Conservation (phyloP, 2,329 filamentous ascomycete species). For the Monosporascus sp. region DNA sequence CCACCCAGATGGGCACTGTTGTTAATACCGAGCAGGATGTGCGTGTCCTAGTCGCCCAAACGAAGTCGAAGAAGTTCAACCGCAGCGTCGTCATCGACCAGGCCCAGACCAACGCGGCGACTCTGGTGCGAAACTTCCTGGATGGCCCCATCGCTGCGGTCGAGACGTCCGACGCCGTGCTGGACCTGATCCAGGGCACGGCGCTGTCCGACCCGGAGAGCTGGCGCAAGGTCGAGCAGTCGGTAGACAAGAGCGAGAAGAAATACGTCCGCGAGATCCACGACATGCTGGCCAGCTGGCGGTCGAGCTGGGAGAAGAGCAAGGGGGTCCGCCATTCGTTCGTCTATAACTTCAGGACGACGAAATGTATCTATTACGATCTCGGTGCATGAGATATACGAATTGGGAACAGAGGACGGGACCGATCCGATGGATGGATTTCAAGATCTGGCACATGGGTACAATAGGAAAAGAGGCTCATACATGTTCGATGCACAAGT, state of each 20-base stretch:
- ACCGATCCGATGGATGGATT: background rate
- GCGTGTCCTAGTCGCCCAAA: slow-evolving; percentile 75
- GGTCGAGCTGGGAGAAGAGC: slow-evolving; percentile 47
- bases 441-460: too few relatives aligned
- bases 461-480: too few relatives aligned
- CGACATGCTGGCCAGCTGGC: slow-evolving; percentile 64
- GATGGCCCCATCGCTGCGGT: slow-evolving; percentile 80
- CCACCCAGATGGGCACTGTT: slow-evolving; percentile 15
- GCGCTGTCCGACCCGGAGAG: slow-evolving; percentile 73
- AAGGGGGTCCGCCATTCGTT: slow-evolving; percentile 66
- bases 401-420: slow-evolving; percentile 12
- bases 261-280: slow-evolving; percentile 81
- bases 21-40: slow-evolving; percentile 62
- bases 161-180: slow-evolving; percentile 77
- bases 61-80: slow-evolving; percentile 87
- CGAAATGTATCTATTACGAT: slow-evolving; percentile 81
- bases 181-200: slow-evolving; percentile 71
- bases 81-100: slow-evolving; percentile 81
- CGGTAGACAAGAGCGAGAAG: slow-evolving; percentile 68
- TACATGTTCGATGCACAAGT: too few relatives aligned
- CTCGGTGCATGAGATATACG: slow-evolving; percentile 39
- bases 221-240: slow-evolving; percentile 78
- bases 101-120: slow-evolving; percentile 53
- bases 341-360: slow-evolving; percentile 86
- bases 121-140: slow-evolving; percentile 64